Evolutionary conservation across 2,329 filamentous ascomycete genomes (phyloP), one percentile per base, ranked within the genome.

Genomic region (Cladobotryum mycophilum): DNA sequence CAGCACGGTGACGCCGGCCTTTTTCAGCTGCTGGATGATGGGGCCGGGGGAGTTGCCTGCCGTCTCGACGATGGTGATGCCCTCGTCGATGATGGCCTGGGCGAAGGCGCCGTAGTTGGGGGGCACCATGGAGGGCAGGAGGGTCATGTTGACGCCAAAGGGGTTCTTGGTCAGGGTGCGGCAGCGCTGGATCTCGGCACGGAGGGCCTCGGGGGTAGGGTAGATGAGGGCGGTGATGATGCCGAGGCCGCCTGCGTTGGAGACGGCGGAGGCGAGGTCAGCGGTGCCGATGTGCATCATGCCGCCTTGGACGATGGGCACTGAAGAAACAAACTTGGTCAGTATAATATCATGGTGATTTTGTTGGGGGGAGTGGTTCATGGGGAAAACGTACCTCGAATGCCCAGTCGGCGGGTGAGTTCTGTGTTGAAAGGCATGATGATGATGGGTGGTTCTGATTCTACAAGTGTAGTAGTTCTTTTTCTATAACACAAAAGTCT

Each of bases 71-170:
- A 97, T 85, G 57, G 80, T 82, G 71, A 97, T 78, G 51, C 90
- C 91, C 74, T 96, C 91, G 65, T 96, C 91, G 64, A 99, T 91
- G 64, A 95, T 84, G 48, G 91, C 88, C 70, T 89, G 88, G 25
- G 92, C 89, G 72, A 95, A 99, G 54, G 89, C 92, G 55, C 74
- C 81, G 69, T 99, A 99, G 77, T 97, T 86, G 5, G 93, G 93
- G 6, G 93, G 89, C 9, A 89, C 85, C 61, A 97, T 80, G 50
- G 91, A 81, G 25, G 93, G 93, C 42, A 97, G 85, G 55, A 97
- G 85, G 8, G 93, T 99, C 60, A 97, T 81, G 74, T 99, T 99
- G 61, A 97, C 92, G 63, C 80, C 93, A 69, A 99, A 97, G 15
- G 88, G 88, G 57, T 82, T 79, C 55, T 76, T 75, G 51, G 88